These are phyloP conservation scores for Cymbidium sinense DNA, from an alignment of 106 monocot species.

Conservation along the genomic window DNA sequence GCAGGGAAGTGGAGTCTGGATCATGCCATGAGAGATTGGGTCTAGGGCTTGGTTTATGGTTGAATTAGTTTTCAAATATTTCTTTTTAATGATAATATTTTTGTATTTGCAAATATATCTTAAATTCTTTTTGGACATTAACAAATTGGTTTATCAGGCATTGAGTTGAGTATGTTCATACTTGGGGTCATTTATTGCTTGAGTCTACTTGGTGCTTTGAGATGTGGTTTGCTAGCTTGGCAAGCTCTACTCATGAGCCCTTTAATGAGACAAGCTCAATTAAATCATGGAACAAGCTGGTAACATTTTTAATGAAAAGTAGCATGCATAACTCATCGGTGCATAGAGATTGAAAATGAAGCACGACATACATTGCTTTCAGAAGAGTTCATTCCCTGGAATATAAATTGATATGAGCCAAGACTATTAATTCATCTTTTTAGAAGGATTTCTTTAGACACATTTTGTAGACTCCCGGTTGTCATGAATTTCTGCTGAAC, in stretches of 20 bases:
- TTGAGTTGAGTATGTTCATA: neutral
- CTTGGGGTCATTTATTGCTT: neutral
- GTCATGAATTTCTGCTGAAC: no score
- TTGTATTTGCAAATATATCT: neutral
- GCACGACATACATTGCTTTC: neutral
- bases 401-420: neutral
- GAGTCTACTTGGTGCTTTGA: neutral
- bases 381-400: neutral
- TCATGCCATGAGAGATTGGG: no score
- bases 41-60: neutral
- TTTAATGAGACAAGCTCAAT: neutral
- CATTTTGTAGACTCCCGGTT: neutral
- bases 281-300: neutral
- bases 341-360: neutral
- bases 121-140: neutral
- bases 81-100: neutral
- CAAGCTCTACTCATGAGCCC: no score
- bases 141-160: neutral
- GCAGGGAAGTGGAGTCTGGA: no score
- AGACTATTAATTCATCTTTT: neutral
- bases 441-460: neutral
- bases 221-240: neutral
- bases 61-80: neutral
- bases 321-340: neutral
- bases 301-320: neutral